Evolutionary conservation across 2,329 filamentous ascomycete species (phyloP).

Genomic region (Fusarium concolor): DNA sequence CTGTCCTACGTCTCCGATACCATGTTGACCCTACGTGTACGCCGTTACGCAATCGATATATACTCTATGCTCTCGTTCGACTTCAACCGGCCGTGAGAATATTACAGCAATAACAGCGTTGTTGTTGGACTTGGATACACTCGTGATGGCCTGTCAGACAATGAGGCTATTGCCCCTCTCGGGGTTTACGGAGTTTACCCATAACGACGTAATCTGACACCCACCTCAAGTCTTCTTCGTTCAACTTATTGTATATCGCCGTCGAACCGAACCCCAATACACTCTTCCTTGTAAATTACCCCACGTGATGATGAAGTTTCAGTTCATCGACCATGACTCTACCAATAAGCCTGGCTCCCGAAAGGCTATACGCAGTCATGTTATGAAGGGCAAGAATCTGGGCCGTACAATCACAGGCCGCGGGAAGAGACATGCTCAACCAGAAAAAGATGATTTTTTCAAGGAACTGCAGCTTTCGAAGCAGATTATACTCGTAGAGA

Average conservation of each 20-base stretch:
- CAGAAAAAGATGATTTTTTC: background rate
- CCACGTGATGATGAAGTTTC: slow-evolving; percentile 31
- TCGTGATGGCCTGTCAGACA: background rate
- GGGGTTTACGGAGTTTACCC: slow-evolving; percentile 35
- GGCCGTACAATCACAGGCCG: slow-evolving; percentile 36
- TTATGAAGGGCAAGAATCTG: slow-evolving; percentile 42
- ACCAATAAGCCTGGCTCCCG: slow-evolving; percentile 12
- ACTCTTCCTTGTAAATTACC: background rate
- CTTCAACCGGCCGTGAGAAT: background rate
- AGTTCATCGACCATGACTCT: slow-evolving; percentile 33
- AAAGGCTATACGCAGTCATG: slow-evolving; percentile 38
- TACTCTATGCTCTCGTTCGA: background rate
- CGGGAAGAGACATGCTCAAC: slow-evolving; percentile 31
- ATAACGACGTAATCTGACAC: slow-evolving; percentile 19
- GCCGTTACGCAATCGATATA: background rate
- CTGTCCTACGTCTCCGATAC: background rate
- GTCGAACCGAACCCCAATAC: background rate
- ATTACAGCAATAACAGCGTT: no score
- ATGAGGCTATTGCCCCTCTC: background rate
- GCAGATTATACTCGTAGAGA: background rate
- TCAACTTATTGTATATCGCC: background rate
- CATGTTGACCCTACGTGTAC: background rate
- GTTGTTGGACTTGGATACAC: background rate
- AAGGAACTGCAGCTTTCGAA: background rate
- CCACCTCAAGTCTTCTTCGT: background rate